Conservation (phyloP, 169 alveolate species). For the Perkinsus olseni region DNA sequence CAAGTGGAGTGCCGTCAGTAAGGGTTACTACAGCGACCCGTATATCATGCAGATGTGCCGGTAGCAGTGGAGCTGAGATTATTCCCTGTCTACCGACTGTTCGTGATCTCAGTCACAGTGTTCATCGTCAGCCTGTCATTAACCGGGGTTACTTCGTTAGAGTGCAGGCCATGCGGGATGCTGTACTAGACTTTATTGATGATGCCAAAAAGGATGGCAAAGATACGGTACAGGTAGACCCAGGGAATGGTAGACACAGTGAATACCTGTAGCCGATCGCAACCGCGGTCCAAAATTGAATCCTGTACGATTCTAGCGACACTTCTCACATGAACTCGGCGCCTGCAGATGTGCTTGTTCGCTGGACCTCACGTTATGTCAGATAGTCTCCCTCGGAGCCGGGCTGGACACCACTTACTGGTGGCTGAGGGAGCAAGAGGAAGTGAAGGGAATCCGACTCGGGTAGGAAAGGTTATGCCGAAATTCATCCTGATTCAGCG, state of each 20-base stretch:
- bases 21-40: not conserved
- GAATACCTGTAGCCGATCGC: too few species aligned
- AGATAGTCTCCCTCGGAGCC: not conserved
- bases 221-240: not conserved
- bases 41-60: not conserved
- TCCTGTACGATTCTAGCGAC: too few species aligned
- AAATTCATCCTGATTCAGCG: not conserved
- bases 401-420: not conserved
- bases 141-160: not conserved
- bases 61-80: not conserved
- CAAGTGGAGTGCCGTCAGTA: not conserved
- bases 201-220: not conserved
- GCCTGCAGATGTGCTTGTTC: too few species aligned
- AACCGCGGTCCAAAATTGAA: too few species aligned
- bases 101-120: not conserved
- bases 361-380: too few species aligned
- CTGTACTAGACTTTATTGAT: not conserved
- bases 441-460: not conserved
- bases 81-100: not conserved
- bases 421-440: not conserved
- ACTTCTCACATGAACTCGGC: too few species aligned
- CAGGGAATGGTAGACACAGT: too few species aligned
- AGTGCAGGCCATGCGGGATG: not conserved
- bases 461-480: not conserved
- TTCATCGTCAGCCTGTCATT: not conserved